Conservation (phyloP, 306 rosid species). For the Aeschynomene evenia region DNA sequence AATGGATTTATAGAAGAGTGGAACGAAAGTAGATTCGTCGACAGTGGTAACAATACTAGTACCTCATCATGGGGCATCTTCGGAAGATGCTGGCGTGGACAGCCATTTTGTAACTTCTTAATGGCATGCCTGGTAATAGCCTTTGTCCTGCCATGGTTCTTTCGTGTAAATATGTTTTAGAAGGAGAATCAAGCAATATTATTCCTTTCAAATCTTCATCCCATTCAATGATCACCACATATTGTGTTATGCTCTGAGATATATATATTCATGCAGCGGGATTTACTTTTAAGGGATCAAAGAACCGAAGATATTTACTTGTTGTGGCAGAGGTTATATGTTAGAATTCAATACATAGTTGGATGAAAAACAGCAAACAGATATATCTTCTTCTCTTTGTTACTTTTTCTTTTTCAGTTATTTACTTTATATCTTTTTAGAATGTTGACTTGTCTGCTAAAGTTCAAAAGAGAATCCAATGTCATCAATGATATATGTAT, state of each 20-base stretch:
- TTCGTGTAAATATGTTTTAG: conserved; percentile 75
- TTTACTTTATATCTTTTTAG: not conserved
- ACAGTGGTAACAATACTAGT: conserved; percentile 14
- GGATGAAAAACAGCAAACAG: conserved; percentile 10
- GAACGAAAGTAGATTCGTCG: conserved; percentile 57
- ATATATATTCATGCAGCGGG: conserved; percentile 13
- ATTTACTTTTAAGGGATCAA: not conserved
- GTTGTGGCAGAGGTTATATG: not conserved
- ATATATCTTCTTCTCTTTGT: not conserved
- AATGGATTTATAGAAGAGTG: conserved; percentile 68
- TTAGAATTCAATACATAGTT: conserved; percentile 19
- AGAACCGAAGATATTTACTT: conserved; percentile 16
- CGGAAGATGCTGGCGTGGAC: conserved; percentile 71
- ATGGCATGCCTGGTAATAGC: conserved; percentile 91
- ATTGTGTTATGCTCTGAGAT: conserved; percentile 17
- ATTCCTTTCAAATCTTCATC: conserved; percentile 23
- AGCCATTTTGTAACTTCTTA: conserved; percentile 88
- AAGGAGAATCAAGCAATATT: conserved; percentile 12
- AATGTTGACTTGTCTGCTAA: conserved; percentile 13
- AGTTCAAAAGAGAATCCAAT: conserved; percentile 29
- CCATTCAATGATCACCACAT: too few relatives aligned
- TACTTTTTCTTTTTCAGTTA: not conserved
- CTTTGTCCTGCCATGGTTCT: conserved; percentile 93
- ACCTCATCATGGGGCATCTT: conserved; percentile 37
- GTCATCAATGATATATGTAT: conserved; percentile 6